A percentile compares a stretch with the other conserved stretches of the same genome.
Conservation (phyloP, 768 basidiomycete genomes). For the Rubroboletus pulcherrimus region DNA sequence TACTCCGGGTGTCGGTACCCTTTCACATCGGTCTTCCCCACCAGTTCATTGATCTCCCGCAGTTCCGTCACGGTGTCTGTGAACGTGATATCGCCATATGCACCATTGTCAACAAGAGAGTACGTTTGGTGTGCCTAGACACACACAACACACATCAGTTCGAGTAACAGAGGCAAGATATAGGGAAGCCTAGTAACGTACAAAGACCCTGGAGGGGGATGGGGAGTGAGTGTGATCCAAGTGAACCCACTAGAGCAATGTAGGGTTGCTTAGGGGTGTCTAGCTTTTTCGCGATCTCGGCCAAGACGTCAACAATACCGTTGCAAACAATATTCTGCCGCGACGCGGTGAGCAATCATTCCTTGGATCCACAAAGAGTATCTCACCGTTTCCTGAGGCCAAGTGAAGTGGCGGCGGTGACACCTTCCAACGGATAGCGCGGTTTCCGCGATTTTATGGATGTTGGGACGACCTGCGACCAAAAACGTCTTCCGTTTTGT, state of each 20-base stretch:
- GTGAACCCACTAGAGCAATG: neutral
- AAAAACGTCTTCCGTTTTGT: too few relatives aligned
- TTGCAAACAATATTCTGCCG: too few relatives aligned
- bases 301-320: neutral
- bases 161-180: neutral
- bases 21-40: neutral
- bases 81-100: neutral
- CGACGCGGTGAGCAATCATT: too few relatives aligned
- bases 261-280: neutral
- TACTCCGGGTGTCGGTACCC: too few relatives aligned
- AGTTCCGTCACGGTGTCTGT: neutral
- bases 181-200: neutral
- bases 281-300: neutral
- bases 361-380: too few relatives aligned
- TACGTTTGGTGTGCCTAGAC: neutral
- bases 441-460: too few relatives aligned
- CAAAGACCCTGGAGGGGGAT: neutral
- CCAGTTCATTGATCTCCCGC: neutral
- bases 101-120: neutral
- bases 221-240: neutral
- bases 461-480: too few relatives aligned
- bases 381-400: too few relatives aligned
- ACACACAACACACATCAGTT: neutral
- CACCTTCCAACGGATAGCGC: too few relatives aligned
- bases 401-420: too few relatives aligned